Evolutionary conservation across 1,139 yeast species (phyloP), one percentile per base, ranked within the genome.

Genomic region (Casaregolazyma lundiana): DNA sequence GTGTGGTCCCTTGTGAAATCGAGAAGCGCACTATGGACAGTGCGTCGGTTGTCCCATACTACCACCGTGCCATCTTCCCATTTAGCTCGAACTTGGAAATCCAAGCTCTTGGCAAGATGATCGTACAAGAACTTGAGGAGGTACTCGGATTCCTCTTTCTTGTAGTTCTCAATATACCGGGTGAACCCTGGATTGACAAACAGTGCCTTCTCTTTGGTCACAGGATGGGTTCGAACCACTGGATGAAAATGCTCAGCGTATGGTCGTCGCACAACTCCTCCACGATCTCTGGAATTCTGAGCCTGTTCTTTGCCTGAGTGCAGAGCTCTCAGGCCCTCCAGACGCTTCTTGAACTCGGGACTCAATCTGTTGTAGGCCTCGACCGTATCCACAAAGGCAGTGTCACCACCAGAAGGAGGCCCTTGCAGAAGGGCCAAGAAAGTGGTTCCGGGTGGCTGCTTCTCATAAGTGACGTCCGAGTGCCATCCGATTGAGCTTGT

Each of bases 41-140:
- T 77, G 56, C 81, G 68, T 63, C 89, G 73, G 65, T 82, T 81
- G 58, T 82, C 89, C 85, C 87, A 78, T 41, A 77, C 70, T 15
- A 76, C 80, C 35, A 78, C 79, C 16, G 81, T 66, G 35, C 72
- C 74, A 43, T 75, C 75, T 56, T 76, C 80, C 81, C 81, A 78
- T 53, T 66, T 71, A 11, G 76, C 80, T 60, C 84, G 69, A 52
- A 75, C 70, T 52, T 77, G 81, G 54, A 77, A 68, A 57, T 78
- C 84, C 43, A 71, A 74, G 15, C 77, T 63, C 49, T 60, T 64
- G 50, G 71, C 73, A 45, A 77, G 70, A 57, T 71, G 76, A 45
- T 67, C 66, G 59, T 69, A 75, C 54, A 78, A 68, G 62, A 78
- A 78, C 38, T 69, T 67, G 55, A 78, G 67, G 54, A 78, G 65